Evolutionary conservation across 1,284 basidiomycete genomes (phyloP).

Genomic region (Leccinum subrobustum): DNA sequence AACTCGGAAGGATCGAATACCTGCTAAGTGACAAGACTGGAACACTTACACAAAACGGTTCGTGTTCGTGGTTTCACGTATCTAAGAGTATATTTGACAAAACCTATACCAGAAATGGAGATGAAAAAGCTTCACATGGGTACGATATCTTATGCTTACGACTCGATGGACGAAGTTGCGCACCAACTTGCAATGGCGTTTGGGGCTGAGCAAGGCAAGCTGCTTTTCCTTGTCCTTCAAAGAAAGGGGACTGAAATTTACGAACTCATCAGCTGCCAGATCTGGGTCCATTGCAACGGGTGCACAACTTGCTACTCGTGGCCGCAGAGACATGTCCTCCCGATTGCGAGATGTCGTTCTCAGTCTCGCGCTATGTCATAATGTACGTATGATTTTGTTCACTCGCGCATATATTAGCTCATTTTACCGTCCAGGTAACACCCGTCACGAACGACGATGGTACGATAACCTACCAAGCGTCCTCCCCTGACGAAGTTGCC

Average conservation of each 20-base stretch:
- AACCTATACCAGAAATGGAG: slow-evolving; percentile 81
- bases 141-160: slow-evolving; percentile 94
- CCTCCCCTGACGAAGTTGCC: slow-evolving; percentile 98
- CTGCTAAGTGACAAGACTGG: slow-evolving; percentile 97
- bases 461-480: slow-evolving; percentile 94
- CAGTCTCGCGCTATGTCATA: slow-evolving; percentile 94
- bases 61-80: slow-evolving; percentile 20
- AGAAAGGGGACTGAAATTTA: background rate
- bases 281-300: slow-evolving; percentile 65
- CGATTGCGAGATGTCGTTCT: slow-evolving; percentile 93
- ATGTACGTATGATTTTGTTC: slow-evolving; percentile 53
- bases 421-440: slow-evolving; percentile 65
- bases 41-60: slow-evolving; percentile 95
- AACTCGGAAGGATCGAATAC: slow-evolving; percentile 95
- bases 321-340: slow-evolving; percentile 92
- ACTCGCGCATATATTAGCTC: background rate
- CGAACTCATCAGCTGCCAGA: slow-evolving; percentile 40
- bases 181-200: slow-evolving; percentile 85
- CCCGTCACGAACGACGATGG: slow-evolving; percentile 95
- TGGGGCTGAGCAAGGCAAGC: slow-evolving; percentile 49
- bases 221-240: background rate
- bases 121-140: slow-evolving; percentile 99
- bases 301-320: slow-evolving; percentile 76
- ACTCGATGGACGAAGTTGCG: slow-evolving; percentile 97
- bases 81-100: background rate